These are phyloP conservation scores for Botrytis byssoidea DNA, from an alignment of 2,329 filamentous ascomycete species.

Conservation along the genomic window DNA sequence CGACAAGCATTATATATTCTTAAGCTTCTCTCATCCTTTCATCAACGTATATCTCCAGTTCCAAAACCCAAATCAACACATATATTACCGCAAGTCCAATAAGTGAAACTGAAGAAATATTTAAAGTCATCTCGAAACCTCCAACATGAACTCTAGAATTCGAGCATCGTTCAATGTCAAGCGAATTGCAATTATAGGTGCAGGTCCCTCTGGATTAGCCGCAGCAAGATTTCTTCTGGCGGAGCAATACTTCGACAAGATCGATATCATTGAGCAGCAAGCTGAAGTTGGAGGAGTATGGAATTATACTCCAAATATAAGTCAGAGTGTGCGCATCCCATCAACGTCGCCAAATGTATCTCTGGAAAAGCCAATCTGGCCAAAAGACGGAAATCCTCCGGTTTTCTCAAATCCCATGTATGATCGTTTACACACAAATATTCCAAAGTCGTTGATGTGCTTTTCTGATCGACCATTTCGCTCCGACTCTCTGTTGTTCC, in stretches of 20 bases:
- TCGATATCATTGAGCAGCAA: constrained; percentile 82
- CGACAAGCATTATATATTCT: not conserved
- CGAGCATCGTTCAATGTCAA: constrained; percentile 44
- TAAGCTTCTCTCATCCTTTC: not conserved
- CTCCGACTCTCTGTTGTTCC: constrained; percentile 67
- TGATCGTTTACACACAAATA: constrained; percentile 79
- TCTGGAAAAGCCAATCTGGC: constrained; percentile 61
- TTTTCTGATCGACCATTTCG: constrained; percentile 71
- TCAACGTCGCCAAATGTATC: constrained; percentile 64
- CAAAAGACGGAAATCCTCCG: constrained; percentile 40
- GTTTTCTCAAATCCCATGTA: constrained; percentile 84
- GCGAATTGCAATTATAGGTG: constrained; percentile 75
- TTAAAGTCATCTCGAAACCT: not conserved
- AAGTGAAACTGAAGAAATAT: not conserved
- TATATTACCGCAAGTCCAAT: not conserved
- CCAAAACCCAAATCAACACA: not conserved
- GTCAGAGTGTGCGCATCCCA: constrained; percentile 56
- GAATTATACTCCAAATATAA: constrained; percentile 63
- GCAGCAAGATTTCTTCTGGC: constrained; percentile 78
- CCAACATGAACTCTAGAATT: constrained; percentile 33
- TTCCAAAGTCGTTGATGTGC: constrained; percentile 76
- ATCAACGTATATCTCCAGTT: not conserved
- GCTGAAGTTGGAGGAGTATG: constrained; percentile 76
- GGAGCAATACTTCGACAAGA: constrained; percentile 65
- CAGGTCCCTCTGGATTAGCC: constrained; percentile 75